Conservation (phyloP, 176 grass and related monocot species). For the Saccharum officinarum region DNA sequence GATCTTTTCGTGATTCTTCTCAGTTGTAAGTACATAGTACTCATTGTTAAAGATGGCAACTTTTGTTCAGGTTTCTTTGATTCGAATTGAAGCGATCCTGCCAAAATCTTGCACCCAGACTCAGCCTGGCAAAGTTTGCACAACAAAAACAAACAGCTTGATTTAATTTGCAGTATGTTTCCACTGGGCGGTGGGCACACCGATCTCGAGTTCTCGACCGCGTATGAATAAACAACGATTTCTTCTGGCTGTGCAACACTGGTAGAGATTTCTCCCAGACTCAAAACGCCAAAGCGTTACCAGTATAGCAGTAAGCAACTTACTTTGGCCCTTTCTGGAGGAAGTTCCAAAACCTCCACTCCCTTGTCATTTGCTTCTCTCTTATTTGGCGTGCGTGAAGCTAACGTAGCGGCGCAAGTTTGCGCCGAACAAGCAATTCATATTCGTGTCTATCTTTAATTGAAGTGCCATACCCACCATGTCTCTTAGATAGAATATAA, state of each 20-base stretch:
- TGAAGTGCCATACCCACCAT: background rate
- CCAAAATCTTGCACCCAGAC: background rate
- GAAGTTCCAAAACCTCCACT: background rate
- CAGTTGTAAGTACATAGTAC: background rate
- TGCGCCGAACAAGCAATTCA: background rate
- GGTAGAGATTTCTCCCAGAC: background rate
- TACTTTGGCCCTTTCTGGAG: no score
- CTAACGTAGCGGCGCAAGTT: background rate
- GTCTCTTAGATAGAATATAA: background rate
- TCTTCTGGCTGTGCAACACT: background rate
- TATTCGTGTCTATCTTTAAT: background rate
- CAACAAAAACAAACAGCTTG: background rate
- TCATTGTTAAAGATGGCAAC: background rate
- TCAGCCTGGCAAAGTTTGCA: background rate
- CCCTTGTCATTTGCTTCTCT: background rate
- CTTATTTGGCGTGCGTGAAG: background rate
- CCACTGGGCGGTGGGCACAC: background rate
- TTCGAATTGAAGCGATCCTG: background rate
- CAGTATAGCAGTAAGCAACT: no score
- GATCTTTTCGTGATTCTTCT: background rate
- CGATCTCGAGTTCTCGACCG: background rate
- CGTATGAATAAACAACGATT: background rate
- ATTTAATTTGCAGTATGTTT: background rate
- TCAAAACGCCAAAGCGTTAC: no score
- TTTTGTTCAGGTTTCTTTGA: background rate